Base-by-base conservation (phyloP, 1,284 basidiomycete genomes). In the Apiotrichum gamsii region DNA sequence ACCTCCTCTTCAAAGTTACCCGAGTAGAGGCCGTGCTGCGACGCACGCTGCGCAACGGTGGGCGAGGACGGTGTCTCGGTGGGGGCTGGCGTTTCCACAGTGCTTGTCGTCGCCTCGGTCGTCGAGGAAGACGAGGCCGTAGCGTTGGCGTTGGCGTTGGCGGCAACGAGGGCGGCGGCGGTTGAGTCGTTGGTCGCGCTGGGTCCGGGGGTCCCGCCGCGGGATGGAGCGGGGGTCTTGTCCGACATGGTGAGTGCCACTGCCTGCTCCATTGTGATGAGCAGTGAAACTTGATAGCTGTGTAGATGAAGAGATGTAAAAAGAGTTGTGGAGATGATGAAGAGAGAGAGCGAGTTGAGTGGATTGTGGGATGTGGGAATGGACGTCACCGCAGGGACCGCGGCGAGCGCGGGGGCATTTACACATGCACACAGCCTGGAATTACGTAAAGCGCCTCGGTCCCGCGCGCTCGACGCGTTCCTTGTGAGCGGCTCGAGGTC, bases 1-100 rank as follows among this genome's bases (percentile, higher is more conserved):
- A 94, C 87, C 69, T 93, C 90, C 58, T 90, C 84, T 62, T 91
- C 84, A 40, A 93, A 61, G n/a, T 33, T 33, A 49, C 48, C 54
- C 9, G 52, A 34, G 28, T 64, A 61, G 13, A 69, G 39, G 9
- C 61, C 81, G 32, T 43, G 62, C 54, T 47, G 74, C 55, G 23
- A 43, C 42, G 37, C 43, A 24, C 45, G 40, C 21, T 52, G 29
- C 14, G 39, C n/a, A 15, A 43, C n/a, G 15, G 35, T 35, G 21
- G 43, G 38, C 8, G 21, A 10, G 16, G 45, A 18, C 10, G 34
- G 31, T 13, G 30, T 19, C 19, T 11, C 28, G 15, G 23, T 10
- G 28, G 28, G 5, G 3, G 16, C 34, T 13, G 51, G 5, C 24
- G 21, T 34, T 9, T 43, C 29, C 9, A 19, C 18, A 21, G 28